phyloP scores from a whole-genome alignment of 2,329 filamentous ascomycete genomes.

The Aspergillus sp. region DNA sequence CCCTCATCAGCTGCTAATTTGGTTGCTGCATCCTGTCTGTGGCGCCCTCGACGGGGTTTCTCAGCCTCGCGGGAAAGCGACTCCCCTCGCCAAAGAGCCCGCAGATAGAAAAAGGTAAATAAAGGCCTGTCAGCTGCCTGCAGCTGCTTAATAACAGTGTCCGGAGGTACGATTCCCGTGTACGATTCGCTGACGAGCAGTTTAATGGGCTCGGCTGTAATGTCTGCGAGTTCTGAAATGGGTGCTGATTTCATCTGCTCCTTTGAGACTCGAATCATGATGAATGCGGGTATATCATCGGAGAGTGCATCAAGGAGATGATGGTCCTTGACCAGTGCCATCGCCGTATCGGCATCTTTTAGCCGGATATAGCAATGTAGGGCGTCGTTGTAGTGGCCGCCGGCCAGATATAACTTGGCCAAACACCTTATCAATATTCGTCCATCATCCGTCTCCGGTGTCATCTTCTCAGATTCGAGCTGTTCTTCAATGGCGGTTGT shows the following conservation, averaged over 20 bases:
- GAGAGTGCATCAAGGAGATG: constrained; percentile 86
- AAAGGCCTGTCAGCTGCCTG: constrained; percentile 64
- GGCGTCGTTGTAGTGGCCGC: constrained; percentile 78
- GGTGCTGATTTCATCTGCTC: constrained; percentile 66
- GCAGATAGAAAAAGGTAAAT: constrained; percentile 91
- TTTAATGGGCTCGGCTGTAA: constrained; percentile 78
- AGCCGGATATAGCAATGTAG: constrained; percentile 85
- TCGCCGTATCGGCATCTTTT: constrained; percentile 86
- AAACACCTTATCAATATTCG: constrained; percentile 82
- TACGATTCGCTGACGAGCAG: constrained; percentile 89
- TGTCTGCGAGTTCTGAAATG: constrained; percentile 70
- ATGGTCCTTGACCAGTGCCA: constrained; percentile 80
- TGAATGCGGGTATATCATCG: constrained; percentile 86
- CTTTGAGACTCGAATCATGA: constrained; percentile 78
- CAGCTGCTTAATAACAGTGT: constrained; percentile 76
- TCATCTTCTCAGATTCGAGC: constrained; percentile 71
- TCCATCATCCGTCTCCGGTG: constrained; percentile 83
- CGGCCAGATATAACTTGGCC: constrained; percentile 79
- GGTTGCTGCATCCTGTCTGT: constrained; percentile 42
- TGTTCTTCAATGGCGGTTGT: constrained; percentile 79
- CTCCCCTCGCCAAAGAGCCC: constrained; percentile 78
- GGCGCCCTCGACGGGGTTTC: constrained; percentile 35
- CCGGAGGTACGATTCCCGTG: constrained; percentile 78
- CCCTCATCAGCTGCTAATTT: constrained; percentile 57
- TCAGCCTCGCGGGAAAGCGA: constrained; percentile 47